phyloP scores from a whole-genome alignment of 257 asterid species.

The Phtheirospermum japonicum region DNA sequence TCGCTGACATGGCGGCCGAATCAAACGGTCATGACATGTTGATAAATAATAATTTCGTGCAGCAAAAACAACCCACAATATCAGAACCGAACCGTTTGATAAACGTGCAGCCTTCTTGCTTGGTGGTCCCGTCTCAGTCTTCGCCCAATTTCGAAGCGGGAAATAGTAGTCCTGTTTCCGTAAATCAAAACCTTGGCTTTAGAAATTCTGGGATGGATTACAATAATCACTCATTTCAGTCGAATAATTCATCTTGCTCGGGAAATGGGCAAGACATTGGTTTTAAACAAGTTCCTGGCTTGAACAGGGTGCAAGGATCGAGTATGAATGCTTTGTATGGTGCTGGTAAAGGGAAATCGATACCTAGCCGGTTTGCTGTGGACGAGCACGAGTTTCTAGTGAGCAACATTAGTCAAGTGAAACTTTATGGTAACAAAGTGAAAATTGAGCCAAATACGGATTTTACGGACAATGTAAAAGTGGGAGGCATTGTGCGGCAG shows the following conservation, averaged over 20 bases:
- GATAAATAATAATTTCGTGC: constrained; percentile 37
- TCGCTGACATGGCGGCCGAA: constrained; percentile 32
- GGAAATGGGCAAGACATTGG: constrained; percentile 36
- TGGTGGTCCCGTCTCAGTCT: constrained; percentile 68
- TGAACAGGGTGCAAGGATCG: constrained; percentile 38
- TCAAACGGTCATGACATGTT: constrained; percentile 35
- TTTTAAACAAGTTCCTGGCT: constrained; percentile 38
- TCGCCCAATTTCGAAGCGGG: constrained; percentile 47
- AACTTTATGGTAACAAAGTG: constrained; percentile 43
- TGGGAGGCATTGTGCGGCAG: constrained; percentile 34
- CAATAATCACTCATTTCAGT: constrained; percentile 34
- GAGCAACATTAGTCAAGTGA: constrained; percentile 39
- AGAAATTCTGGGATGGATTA: constrained; percentile 41
- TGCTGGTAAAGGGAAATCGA: constrained; percentile 41
- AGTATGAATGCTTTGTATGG: constrained; percentile 29
- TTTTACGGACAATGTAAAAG: constrained; percentile 39
- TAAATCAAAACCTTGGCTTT: constrained; percentile 37
- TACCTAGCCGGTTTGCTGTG: constrained; percentile 63
- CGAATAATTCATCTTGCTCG: constrained; percentile 47
- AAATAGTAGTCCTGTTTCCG: constrained; percentile 40
- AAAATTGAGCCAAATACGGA: constrained; percentile 62
- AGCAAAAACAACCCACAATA: constrained; percentile 39
- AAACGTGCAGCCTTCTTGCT: constrained; percentile 75
- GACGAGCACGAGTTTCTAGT: constrained; percentile 42
- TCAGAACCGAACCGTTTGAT: constrained; percentile 40